These are phyloP conservation scores for Biscogniauxia marginata DNA, from an alignment of 2,329 filamentous ascomycete genomes.

Conservation along the genomic window DNA sequence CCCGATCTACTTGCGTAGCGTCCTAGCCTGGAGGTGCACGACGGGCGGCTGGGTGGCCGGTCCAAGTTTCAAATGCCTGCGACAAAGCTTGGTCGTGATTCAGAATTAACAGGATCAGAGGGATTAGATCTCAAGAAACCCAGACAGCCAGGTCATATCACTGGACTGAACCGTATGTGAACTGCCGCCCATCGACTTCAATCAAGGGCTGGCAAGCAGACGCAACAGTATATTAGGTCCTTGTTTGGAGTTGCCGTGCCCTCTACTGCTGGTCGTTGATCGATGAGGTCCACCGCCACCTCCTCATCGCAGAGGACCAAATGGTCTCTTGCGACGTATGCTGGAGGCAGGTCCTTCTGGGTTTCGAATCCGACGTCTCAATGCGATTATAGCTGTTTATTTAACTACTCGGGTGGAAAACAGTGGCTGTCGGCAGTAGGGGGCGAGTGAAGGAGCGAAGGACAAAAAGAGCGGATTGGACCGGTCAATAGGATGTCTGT, in stretches of 20 bases:
- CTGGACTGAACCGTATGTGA: slow-evolving; percentile 16
- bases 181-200: slow-evolving; percentile 19
- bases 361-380: not conserved
- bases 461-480: too few relatives aligned
- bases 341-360: slow-evolving; percentile 9
- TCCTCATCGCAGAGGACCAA: slow-evolving; percentile 37
- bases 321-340: slow-evolving; percentile 24
- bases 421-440: not conserved
- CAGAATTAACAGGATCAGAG: slow-evolving; percentile 9
- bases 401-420: not conserved
- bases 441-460: not conserved
- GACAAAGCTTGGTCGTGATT: slow-evolving; percentile 4
- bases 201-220: slow-evolving; percentile 9
- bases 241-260: slow-evolving; percentile 19
- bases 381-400: not conserved
- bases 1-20: slow-evolving; percentile 34
- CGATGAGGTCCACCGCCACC: slow-evolving; percentile 34
- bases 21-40: slow-evolving; percentile 9
- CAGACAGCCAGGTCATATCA: slow-evolving; percentile 23
- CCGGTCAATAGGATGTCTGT: not conserved
- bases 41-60: slow-evolving; percentile 2
- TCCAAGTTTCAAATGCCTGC: slow-evolving; percentile 1
- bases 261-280: slow-evolving; percentile 29
- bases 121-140: slow-evolving; percentile 16
- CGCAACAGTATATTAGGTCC: slow-evolving; percentile 10